These are phyloP conservation scores for Stephania japonica DNA, from an alignment of 164 flowering plant genomes.

Conservation along the genomic window DNA sequence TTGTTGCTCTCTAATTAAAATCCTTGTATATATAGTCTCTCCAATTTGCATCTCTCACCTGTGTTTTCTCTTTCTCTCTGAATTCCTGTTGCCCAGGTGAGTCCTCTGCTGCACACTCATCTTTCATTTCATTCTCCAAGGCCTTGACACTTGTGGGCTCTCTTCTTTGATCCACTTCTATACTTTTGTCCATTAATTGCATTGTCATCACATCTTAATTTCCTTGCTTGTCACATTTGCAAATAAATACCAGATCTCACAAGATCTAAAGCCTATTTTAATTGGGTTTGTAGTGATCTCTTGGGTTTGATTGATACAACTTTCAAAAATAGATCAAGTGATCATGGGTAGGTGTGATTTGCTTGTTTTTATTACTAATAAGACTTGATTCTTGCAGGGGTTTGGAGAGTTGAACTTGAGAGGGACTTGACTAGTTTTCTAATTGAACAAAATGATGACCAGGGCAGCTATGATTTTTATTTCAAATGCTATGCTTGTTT, in stretches of 20 bases:
- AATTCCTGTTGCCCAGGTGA: slow-evolving; percentile 32
- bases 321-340: background rate
- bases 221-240: too few relatives aligned
- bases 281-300: background rate
- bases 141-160: too few relatives aligned
- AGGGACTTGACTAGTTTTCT: slow-evolving; percentile 21
- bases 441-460: background rate
- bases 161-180: background rate
- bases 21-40: slow-evolving; percentile 30
- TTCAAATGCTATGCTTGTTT: background rate
- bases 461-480: slow-evolving; percentile 20
- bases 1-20: background rate
- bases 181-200: background rate
- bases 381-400: slow-evolving; percentile 25
- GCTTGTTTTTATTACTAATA: background rate
- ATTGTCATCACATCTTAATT: too few relatives aligned
- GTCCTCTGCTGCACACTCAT: slow-evolving; percentile 6
- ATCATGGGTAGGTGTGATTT: background rate
- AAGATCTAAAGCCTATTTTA: background rate
- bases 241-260: background rate
- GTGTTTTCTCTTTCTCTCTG: slow-evolving; percentile 18
- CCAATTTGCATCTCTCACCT: slow-evolving; percentile 8
- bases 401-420: slow-evolving; percentile 19
- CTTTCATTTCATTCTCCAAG: background rate
- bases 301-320: background rate